phyloP scores from a whole-genome alignment of 179 eudicot species.

The Silene coronaria region DNA sequence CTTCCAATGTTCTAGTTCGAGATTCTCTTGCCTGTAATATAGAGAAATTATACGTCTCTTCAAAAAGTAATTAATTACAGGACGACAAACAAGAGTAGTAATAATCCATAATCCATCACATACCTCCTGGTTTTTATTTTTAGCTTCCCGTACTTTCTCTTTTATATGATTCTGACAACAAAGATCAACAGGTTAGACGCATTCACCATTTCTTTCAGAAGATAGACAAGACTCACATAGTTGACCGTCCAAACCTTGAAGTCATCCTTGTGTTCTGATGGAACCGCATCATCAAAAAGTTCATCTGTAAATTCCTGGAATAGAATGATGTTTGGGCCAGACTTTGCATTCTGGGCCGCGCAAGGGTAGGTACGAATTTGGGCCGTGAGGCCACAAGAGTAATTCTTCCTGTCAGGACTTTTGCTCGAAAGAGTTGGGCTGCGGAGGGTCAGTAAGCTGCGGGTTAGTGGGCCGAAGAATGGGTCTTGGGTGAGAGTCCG shows the following conservation, averaged over 20 bases:
- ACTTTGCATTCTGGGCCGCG: too few species aligned
- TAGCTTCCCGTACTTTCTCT: constrained; percentile 72
- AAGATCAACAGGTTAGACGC: constrained; percentile 4
- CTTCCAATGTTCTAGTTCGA: constrained; percentile 60
- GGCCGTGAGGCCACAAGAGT: too few species aligned
- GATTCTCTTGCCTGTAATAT: constrained; percentile 74
- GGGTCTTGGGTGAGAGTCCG: too few species aligned
- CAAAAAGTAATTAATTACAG: background rate
- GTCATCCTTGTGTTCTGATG: constrained; percentile 65
- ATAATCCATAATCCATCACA: background rate
- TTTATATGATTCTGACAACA: constrained; percentile 49
- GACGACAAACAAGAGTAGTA: background rate
- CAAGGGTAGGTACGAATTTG: too few species aligned
- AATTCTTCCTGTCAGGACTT: too few species aligned
- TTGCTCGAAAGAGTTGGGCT: too few species aligned
- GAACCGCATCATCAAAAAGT: constrained; percentile 56
- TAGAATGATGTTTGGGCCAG: too few species aligned
- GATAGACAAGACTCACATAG: background rate
- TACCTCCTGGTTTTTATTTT: constrained; percentile 79
- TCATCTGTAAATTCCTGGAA: constrained; percentile 52
- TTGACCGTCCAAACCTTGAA: constrained; percentile 48
- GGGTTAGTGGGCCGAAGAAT: too few species aligned
- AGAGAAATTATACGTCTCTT: background rate
- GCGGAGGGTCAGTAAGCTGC: too few species aligned
- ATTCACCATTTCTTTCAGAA: background rate